Conservation (phyloP, 2,329 filamentous ascomycete genomes). For the Tolypocladium pustulatum region DNA sequence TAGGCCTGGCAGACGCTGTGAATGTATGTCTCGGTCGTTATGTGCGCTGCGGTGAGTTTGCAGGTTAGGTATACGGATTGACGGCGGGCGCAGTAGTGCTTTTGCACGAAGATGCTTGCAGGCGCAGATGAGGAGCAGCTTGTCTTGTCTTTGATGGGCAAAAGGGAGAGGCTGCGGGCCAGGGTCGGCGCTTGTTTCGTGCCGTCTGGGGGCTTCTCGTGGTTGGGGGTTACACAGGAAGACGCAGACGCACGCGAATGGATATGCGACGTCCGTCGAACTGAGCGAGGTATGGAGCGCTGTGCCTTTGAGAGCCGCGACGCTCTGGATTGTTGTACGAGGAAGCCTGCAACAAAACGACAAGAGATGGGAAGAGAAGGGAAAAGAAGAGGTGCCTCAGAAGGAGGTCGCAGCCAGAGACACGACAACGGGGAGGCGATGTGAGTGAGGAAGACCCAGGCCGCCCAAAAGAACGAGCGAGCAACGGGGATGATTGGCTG, state of each 20-base stretch:
- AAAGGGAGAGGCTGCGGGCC: conserved; percentile 4
- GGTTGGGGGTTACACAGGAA: conserved; percentile 2
- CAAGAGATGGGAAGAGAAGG: background rate
- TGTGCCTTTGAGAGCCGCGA: background rate
- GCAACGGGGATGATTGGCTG: background rate
- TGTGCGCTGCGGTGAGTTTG: conserved; percentile 7
- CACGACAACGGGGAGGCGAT: background rate
- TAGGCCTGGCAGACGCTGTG: conserved; percentile 1
- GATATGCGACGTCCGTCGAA: background rate
- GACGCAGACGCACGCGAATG: conserved; percentile 1
- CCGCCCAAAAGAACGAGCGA: background rate
- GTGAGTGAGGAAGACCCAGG: background rate
- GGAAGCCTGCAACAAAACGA: background rate
- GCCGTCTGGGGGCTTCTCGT: conserved; percentile 1
- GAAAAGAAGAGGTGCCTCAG: background rate
- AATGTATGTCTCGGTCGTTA: conserved; percentile 20
- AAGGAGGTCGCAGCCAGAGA: background rate
- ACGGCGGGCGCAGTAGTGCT: conserved; percentile 12
- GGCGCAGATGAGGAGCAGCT: conserved; percentile 12
- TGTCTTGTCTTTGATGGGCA: conserved; percentile 1
- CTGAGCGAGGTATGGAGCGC: background rate
- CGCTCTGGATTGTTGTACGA: background rate
- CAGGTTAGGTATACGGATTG: conserved; percentile 6
- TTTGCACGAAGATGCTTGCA: conserved; percentile 15
- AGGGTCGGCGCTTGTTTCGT: conserved; percentile 6